Conservation (phyloP, 2,329 filamentous ascomycete species). For the Scedosporium boydii region DNA sequence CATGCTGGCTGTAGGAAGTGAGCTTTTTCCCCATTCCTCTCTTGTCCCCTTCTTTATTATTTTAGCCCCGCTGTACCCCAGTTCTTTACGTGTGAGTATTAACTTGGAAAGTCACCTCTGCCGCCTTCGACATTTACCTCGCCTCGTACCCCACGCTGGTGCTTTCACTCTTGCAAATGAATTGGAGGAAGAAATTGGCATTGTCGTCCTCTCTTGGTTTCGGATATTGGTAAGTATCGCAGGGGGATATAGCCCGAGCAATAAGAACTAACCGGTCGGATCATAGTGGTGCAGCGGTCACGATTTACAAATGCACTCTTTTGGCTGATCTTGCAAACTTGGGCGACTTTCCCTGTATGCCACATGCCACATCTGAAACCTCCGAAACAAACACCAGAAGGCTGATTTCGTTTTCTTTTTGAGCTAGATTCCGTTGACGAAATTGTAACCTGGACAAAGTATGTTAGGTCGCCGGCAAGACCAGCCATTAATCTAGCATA, state of each 20-base stretch:
- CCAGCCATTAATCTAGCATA: too few species aligned
- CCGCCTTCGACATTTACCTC: slow-evolving; percentile 28
- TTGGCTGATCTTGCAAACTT: not conserved
- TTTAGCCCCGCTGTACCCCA: too few species aligned
- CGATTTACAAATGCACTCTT: not conserved
- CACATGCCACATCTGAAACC: not conserved
- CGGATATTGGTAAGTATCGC: slow-evolving; percentile 22
- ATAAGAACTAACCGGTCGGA: not conserved
- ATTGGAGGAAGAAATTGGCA: slow-evolving; percentile 28
- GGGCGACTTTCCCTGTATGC: not conserved
- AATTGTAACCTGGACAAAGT: too few species aligned
- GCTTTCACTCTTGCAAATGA: slow-evolving; percentile 25
- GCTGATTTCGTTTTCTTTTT: too few species aligned
- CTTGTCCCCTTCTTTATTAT: not conserved
- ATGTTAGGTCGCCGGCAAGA: too few species aligned
- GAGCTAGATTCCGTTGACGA: too few species aligned
- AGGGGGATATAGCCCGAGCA: not conserved
- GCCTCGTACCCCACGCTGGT: slow-evolving; percentile 30
- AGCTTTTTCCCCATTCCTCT: slow-evolving; percentile 5
- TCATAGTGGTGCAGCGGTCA: not conserved
- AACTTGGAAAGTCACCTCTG: slow-evolving; percentile 19
- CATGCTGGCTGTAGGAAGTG: slow-evolving; percentile 29
- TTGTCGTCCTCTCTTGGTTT: slow-evolving; percentile 26
- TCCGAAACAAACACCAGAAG: not conserved
- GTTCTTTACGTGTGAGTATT: not conserved